Evolutionary conservation across 345 rosid genomes (phyloP), one percentile per base, ranked within the genome.

Genomic region (Eucalyptus tenuipes): DNA sequence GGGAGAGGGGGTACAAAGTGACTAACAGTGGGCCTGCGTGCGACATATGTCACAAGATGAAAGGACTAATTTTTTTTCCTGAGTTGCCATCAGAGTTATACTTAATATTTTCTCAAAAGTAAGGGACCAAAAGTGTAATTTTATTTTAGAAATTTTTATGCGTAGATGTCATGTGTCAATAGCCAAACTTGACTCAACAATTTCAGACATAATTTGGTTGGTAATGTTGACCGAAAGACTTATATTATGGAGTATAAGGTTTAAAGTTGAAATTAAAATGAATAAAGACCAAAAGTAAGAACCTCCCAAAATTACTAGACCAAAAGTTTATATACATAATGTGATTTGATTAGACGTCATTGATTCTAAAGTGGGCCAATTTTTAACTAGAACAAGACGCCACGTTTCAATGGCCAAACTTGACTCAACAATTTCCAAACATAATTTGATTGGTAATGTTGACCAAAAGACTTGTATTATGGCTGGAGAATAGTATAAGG

Each of bases 31-130:
- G 24, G 3, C 22, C 3, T 3, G 22, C 8, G 9, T 17, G 9
- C 1, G 22, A 17, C 9, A 52, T 1, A 8, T 52, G 24, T 52
- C 24, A 17, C 55, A 17, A 52, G 24, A 52, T 52, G 55, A 52
- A 52, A 17, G 8, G 4, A 17, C 8, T 50, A 50, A 17, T 50
- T 52, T 0, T 52, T 52, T 52, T 18, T 52, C 18, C 4, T 52
- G 0, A 52, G 2, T 52, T 7, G 0, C 10, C 57, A 52, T 52
- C 0, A 7, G 0, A 52, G 24, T 7, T 18, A 10, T 52, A 8
- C 57, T 7, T 18, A 52, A 52, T 52, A 52, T 52, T 52, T 52
- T 52, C 57, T 18, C 24, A 18, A 61, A 61, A 61, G 16, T 29
- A 61, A 27, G 31, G 31, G 68, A 61, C 0, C 0, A 12, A 0